A percentile compares a stretch with the other conserved stretches of the same genome.
These are phyloP conservation scores for Pisolithus sp. DNA, from an alignment of 768 basidiomycete genomes.

Conservation along the genomic window DNA sequence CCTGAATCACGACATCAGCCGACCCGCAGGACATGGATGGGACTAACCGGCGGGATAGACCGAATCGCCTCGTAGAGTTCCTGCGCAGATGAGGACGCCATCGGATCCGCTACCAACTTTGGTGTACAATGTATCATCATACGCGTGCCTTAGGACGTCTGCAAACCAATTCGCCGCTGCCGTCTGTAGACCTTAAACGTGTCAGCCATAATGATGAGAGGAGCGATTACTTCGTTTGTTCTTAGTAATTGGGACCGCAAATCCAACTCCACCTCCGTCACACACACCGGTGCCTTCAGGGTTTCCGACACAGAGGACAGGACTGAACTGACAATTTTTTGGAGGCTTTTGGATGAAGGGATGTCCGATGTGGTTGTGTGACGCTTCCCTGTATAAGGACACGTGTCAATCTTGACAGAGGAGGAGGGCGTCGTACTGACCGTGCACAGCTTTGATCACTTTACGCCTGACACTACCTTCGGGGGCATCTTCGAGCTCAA, in stretches of 20 bases:
- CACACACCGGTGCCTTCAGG: slow-evolving; percentile 72
- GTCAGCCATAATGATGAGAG: neutral
- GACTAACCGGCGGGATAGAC: slow-evolving; percentile 70
- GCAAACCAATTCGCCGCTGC: slow-evolving; percentile 78
- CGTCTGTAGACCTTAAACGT: slow-evolving; percentile 35
- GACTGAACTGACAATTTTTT: slow-evolving; percentile 52
- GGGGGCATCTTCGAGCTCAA: slow-evolving; percentile 57
- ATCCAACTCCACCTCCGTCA: slow-evolving; percentile 59
- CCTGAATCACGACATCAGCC: slow-evolving; percentile 35
- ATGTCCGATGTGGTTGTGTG: slow-evolving; percentile 56
- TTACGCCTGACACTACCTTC: slow-evolving; percentile 57
- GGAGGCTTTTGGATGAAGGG: slow-evolving; percentile 49
- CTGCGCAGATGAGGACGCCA: slow-evolving; percentile 75
- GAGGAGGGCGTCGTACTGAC: slow-evolving; percentile 29
- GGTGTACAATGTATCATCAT: slow-evolving; percentile 61
- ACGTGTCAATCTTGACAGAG: neutral
- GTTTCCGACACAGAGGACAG: slow-evolving; percentile 64
- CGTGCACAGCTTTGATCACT: slow-evolving; percentile 55
- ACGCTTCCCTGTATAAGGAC: slow-evolving; percentile 48
- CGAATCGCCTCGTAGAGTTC: slow-evolving; percentile 82
- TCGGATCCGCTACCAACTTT: slow-evolving; percentile 63
- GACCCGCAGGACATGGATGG: neutral
- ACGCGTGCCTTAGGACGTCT: slow-evolving; percentile 77
- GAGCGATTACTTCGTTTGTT: slow-evolving; percentile 51
- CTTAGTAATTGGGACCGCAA: slow-evolving; percentile 71